These are phyloP conservation scores for Agaricus sinodeliciosus DNA, from an alignment of 768 basidiomycete species.

Conservation along the genomic window DNA sequence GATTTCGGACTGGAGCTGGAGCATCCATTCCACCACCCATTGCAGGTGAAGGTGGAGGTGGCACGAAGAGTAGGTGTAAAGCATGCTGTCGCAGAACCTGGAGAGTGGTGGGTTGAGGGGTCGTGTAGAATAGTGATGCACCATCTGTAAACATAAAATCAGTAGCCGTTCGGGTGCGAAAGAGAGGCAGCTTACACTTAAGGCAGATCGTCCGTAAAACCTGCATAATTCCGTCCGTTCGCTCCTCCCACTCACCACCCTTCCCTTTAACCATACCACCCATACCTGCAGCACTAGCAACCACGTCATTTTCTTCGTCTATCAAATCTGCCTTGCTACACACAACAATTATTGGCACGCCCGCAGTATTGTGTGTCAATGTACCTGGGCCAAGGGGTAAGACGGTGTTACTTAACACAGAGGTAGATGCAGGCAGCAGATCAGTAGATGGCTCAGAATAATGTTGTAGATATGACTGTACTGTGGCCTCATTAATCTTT, in stretches of 20 bases:
- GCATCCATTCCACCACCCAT: conserved; percentile 55
- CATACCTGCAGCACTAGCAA: conserved; percentile 75
- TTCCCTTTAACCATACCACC: conserved; percentile 90
- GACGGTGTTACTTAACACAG: conserved; percentile 59
- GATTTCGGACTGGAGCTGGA: conserved; percentile 62
- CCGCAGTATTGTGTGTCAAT: conserved; percentile 79
- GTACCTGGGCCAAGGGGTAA: conserved; percentile 82
- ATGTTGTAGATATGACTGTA: conserved; percentile 85
- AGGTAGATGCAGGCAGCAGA: conserved; percentile 49
- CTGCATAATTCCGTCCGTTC: conserved; percentile 93
- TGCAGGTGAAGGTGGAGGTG: conserved; percentile 68
- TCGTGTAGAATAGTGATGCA: conserved; percentile 87
- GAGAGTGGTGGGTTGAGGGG: conserved; percentile 69
- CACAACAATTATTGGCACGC: conserved; percentile 81
- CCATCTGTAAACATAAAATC: conserved; percentile 55
- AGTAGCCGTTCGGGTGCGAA: background rate
- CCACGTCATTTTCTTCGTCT: conserved; percentile 71
- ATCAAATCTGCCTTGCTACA: conserved; percentile 94
- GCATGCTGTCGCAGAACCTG: conserved; percentile 76
- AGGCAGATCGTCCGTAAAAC: conserved; percentile 88
- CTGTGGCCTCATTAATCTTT: conserved; percentile 30
- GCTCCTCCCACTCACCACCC: conserved; percentile 91
- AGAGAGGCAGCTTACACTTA: conserved; percentile 58
- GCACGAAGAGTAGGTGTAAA: conserved; percentile 73
- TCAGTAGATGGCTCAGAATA: conserved; percentile 78